Conservation (phyloP, 805 yeast species). For the Wickerhamomyces rabaulensis region DNA sequence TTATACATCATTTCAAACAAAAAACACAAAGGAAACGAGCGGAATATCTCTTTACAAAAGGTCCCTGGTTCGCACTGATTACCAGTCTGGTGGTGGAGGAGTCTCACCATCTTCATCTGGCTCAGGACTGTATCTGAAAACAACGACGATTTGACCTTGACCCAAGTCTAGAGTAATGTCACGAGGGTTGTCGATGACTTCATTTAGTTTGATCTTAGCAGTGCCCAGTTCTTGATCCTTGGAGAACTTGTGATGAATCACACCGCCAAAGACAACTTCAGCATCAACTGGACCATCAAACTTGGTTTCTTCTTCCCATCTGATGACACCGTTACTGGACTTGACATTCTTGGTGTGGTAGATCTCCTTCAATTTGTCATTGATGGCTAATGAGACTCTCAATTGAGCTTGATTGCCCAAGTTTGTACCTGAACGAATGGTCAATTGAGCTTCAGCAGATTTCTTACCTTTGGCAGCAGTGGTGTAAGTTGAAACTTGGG, state of each 20-base stretch:
- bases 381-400: conserved; percentile 44
- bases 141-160: conserved; percentile 38
- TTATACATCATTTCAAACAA: background rate
- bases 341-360: conserved; percentile 61
- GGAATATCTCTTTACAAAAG: background rate
- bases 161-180: conserved; percentile 35
- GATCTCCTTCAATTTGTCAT: conserved; percentile 47
- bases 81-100: conserved; percentile 19
- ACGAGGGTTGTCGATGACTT: conserved; percentile 41
- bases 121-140: conserved; percentile 31
- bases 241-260: conserved; percentile 69
- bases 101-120: conserved; percentile 12
- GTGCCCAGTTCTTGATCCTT: conserved; percentile 61
- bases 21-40: background rate
- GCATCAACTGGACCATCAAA: conserved; percentile 66
- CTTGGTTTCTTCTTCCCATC: conserved; percentile 59
- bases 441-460: conserved; percentile 41
- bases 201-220: conserved; percentile 46
- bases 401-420: conserved; percentile 42
- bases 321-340: conserved; percentile 37
- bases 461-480: conserved; percentile 13
- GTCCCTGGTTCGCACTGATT: background rate
- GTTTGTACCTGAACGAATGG: conserved; percentile 43
- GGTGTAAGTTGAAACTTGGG: conserved; percentile 20
- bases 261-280: conserved; percentile 52